phyloP scores from a whole-genome alignment of 2,329 filamentous ascomycete species.

The Purpureocillium lavendulum region DNA sequence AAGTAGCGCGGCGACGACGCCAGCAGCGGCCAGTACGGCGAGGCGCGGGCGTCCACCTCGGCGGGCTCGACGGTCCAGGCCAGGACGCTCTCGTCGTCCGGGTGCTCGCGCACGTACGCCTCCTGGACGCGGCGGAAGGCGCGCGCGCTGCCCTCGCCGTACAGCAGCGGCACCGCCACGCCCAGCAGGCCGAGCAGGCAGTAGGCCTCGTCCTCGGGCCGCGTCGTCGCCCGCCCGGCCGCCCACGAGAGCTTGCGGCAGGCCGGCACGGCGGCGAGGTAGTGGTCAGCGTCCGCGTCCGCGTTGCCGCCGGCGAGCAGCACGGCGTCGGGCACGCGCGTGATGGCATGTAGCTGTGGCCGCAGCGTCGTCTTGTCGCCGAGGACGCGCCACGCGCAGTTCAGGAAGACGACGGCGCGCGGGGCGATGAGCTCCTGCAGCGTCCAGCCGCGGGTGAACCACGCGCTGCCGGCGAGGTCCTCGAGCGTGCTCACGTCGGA shows the following conservation, averaged over 20 bases:
- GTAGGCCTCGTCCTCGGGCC: constrained; percentile 11
- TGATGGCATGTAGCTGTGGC: constrained; percentile 1
- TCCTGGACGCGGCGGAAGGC: constrained; percentile 9
- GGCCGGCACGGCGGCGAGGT: neutral
- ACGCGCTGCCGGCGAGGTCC: constrained; percentile 10
- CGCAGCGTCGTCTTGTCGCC: constrained; percentile 4
- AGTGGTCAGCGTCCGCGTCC: too few relatives aligned
- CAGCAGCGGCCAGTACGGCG: constrained; percentile 6
- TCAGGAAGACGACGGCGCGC: constrained; percentile 4
- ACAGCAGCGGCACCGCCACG: constrained; percentile 12
- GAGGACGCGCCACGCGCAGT: constrained; percentile 3
- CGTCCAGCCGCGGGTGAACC: too few relatives aligned
- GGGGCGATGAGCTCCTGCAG: constrained; percentile 12
- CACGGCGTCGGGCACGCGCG: neutral
- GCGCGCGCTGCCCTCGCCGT: constrained; percentile 7
- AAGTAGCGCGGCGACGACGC: constrained; percentile 7
- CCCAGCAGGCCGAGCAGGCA: constrained; percentile 11
- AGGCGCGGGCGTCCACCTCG: constrained; percentile 4
- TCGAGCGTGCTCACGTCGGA: constrained; percentile 5
- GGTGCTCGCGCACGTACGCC: constrained; percentile 7
- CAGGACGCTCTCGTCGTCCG: constrained; percentile 11
- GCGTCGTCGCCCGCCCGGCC: constrained; percentile 7
- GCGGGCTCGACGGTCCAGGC: constrained; percentile 10
- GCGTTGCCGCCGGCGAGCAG: neutral
- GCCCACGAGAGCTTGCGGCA: constrained; percentile 11